A percentile compares a stretch with the other conserved stretches of the same genome.
Evolutionary conservation across 805 yeast species (phyloP).

Genomic region (Spathaspora girioi): DNA sequence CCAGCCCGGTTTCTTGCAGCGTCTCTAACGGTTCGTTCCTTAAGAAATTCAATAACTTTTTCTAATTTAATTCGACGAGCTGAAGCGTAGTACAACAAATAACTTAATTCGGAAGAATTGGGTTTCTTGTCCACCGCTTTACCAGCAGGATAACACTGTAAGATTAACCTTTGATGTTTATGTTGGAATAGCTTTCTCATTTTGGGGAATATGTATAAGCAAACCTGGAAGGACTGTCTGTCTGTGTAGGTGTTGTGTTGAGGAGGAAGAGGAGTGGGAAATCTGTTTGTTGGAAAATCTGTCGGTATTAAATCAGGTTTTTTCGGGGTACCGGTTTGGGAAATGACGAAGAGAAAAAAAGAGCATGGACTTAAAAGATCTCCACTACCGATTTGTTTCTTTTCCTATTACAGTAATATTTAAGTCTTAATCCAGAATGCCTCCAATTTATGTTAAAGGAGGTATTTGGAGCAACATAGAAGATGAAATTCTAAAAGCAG

Average conservation of each 20-base stretch:
- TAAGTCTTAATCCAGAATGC: slow-evolving; percentile 20
- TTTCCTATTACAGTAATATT: neutral
- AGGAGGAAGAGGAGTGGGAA: too few species aligned
- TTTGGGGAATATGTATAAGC: too few species aligned
- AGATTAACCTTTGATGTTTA: slow-evolving; percentile 85
- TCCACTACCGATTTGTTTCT: neutral
- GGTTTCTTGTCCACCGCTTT: slow-evolving; percentile 84
- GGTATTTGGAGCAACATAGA: slow-evolving; percentile 86
- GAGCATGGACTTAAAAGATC: neutral
- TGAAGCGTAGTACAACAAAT: slow-evolving; percentile 83
- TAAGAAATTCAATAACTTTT: slow-evolving; percentile 72
- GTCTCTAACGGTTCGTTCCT: slow-evolving; percentile 59
- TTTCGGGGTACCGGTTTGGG: neutral
- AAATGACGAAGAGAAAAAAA: neutral
- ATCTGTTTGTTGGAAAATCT: neutral
- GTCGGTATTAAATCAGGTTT: slow-evolving; percentile 2
- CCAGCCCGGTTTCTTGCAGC: slow-evolving; percentile 58
- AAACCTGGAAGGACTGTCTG: too few species aligned
- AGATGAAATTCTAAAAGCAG: slow-evolving; percentile 87
- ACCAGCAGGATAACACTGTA: slow-evolving; percentile 93
- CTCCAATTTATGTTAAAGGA: slow-evolving; percentile 73
- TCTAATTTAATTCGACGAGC: slow-evolving; percentile 85
- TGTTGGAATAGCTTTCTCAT: slow-evolving; percentile 46
- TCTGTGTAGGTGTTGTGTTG: too few species aligned
- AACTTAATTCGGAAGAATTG: slow-evolving; percentile 86